These are phyloP conservation scores for Sphenostylis stenocarpa DNA, from an alignment of 306 rosid genomes.

Conservation along the genomic window DNA sequence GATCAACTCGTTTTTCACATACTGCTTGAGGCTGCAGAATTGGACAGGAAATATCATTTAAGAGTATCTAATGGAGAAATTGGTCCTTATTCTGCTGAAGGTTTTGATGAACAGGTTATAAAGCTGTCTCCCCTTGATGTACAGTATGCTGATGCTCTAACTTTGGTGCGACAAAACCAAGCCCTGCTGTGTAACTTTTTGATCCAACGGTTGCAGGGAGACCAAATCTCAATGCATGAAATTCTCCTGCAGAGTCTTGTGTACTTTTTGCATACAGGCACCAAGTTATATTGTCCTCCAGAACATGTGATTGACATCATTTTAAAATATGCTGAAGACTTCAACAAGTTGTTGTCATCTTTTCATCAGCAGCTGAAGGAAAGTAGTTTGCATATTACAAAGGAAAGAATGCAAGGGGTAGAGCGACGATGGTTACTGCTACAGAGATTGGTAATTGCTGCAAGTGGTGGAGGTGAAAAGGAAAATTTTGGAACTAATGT, in stretches of 20 bases:
- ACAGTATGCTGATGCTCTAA: conserved; percentile 76
- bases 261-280: conserved; percentile 76
- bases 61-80: conserved; percentile 49
- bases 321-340: conserved; percentile 76
- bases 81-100: conserved; percentile 46
- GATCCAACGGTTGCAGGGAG: conserved; percentile 56
- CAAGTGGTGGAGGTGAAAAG: conserved; percentile 64
- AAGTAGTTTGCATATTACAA: conserved; percentile 49
- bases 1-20: conserved; percentile 77
- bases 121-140: conserved; percentile 60
- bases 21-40: conserved; percentile 87
- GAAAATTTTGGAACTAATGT: conserved; percentile 49
- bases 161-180: conserved; percentile 92
- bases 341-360: conserved; percentile 64
- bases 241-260: conserved; percentile 87
- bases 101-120: conserved; percentile 65
- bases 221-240: conserved; percentile 83
- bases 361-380: conserved; percentile 61
- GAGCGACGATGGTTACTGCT: conserved; percentile 87
- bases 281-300: conserved; percentile 71
- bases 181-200: conserved; percentile 74
- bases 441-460: conserved; percentile 73
- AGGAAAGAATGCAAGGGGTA: conserved; percentile 63
- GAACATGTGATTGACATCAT: conserved; percentile 75
- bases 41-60: conserved; percentile 65